Percentiles rank a stretch among this genome's conserved stretches.
phyloP scores from a whole-genome alignment of 768 basidiomycete genomes.

The Boletales sp. region DNA sequence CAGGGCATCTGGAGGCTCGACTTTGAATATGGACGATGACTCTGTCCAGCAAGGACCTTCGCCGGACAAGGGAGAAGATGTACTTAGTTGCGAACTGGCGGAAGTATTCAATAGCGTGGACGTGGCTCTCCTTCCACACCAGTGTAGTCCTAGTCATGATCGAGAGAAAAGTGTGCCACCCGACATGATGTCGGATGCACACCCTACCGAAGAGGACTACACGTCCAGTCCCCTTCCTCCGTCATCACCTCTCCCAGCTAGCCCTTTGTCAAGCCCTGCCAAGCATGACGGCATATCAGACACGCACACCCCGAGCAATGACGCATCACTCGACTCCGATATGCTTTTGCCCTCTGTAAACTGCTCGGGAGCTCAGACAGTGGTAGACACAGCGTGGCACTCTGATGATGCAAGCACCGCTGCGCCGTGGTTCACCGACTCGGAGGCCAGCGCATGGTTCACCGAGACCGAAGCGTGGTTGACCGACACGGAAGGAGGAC shows the following conservation, averaged over 20 bases:
- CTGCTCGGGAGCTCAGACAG: background rate
- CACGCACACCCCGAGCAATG: background rate
- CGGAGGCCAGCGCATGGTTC: constrained; percentile 21
- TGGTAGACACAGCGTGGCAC: constrained; percentile 1
- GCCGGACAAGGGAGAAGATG: constrained; percentile 16
- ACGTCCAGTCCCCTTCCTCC: constrained; percentile 54
- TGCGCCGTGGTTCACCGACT: constrained; percentile 12
- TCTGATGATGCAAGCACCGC: constrained; percentile 9
- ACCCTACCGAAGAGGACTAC: constrained; percentile 23
- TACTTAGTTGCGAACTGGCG: constrained; percentile 34
- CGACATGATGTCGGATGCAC: constrained; percentile 17
- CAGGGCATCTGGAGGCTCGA: background rate
- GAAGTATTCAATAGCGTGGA: constrained; percentile 41
- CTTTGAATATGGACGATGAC: background rate
- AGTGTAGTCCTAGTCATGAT: background rate
- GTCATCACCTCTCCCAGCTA: constrained; percentile 57
- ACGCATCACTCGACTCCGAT: constrained; percentile 13
- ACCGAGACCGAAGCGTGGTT: constrained; percentile 29
- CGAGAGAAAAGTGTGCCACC: constrained; percentile 3
- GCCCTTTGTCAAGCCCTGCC: constrained; percentile 37
- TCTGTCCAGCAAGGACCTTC: background rate
- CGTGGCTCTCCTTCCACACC: constrained; percentile 35
- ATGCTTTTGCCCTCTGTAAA: constrained; percentile 5
- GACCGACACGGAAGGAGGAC: constrained; percentile 36
- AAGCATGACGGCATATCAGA: constrained; percentile 2